Percentiles rank a stretch among this genome's conserved stretches.
Evolutionary conservation across 331 rosid genomes (phyloP).

Genomic region (Pyracantha coccinea): DNA sequence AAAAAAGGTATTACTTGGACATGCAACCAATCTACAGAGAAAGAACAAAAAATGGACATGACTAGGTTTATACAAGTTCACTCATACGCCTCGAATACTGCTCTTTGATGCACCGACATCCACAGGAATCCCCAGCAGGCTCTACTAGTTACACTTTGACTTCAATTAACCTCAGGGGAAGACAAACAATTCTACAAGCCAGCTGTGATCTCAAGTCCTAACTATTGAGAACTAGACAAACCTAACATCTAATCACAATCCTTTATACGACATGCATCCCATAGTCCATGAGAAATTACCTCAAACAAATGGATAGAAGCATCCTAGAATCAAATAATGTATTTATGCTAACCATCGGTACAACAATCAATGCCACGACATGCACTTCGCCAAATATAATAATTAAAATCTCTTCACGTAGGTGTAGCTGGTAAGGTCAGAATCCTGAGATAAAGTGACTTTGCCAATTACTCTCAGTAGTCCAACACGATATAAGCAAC

Average conservation of each 20-base stretch:
- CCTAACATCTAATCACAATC: not conserved
- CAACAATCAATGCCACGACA: not conserved
- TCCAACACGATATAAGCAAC: not conserved
- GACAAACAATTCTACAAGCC: not conserved
- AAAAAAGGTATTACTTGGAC: not conserved
- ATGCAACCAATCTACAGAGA: not conserved
- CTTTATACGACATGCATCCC: not conserved
- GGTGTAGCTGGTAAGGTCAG: not conserved
- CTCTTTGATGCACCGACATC: not conserved
- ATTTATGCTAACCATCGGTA: not conserved
- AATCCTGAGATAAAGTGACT: not conserved
- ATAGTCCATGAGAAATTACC: not conserved
- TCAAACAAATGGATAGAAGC: not conserved
- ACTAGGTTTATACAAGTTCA: not conserved
- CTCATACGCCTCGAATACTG: not conserved
- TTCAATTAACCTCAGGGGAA: not conserved
- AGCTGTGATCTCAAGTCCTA: not conserved
- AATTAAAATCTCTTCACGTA: not conserved
- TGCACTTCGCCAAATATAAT: not conserved
- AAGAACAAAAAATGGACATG: not conserved
- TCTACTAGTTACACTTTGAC: not conserved
- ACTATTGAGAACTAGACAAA: not conserved
- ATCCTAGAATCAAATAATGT: not conserved
- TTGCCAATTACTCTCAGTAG: not conserved
- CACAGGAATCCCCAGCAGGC: not conserved